Evolutionary conservation across 2,329 filamentous ascomycete species (phyloP).

Genomic region (Leptographium wingfieldii): DNA sequence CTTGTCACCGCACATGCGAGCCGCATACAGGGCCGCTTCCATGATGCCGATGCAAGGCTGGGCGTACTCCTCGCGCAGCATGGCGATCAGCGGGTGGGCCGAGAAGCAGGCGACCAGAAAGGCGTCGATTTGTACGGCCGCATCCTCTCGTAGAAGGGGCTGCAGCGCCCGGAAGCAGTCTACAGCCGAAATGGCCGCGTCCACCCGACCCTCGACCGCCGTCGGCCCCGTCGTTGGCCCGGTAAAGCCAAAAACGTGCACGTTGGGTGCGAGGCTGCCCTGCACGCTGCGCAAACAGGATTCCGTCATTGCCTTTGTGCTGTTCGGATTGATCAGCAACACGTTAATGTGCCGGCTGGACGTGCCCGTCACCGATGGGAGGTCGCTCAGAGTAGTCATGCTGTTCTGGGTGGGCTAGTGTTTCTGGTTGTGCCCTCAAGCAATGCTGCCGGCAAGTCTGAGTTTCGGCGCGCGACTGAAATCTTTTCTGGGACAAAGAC

Average conservation of each 20-base stretch:
- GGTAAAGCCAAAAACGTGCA: conserved; percentile 37
- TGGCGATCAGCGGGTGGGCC: conserved; percentile 31
- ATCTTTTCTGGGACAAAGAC: no score
- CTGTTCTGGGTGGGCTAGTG: background rate
- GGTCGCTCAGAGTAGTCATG: background rate
- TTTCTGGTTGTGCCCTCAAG: no score
- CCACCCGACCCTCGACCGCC: conserved; percentile 36
- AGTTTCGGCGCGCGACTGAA: no score
- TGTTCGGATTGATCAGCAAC: conserved; percentile 52
- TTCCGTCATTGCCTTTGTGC: conserved; percentile 43
- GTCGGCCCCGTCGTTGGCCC: conserved; percentile 33
- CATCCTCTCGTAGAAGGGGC: conserved; percentile 21
- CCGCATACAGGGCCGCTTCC: conserved; percentile 34
- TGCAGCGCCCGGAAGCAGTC: conserved; percentile 31
- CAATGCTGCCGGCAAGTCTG: no score
- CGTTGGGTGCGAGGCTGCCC: conserved; percentile 30
- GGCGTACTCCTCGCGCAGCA: conserved; percentile 31
- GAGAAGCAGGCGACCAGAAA: conserved; percentile 37
- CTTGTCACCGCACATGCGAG: conserved; percentile 32
- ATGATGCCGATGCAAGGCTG: conserved; percentile 36
- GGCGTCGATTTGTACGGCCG: conserved; percentile 25
- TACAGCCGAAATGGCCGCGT: conserved; percentile 36
- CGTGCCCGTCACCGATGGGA: background rate
- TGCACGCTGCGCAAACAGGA: conserved; percentile 30
- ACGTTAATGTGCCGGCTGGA: conserved; percentile 22